Evolutionary conservation across 768 basidiomycete genomes (phyloP), one percentile per base, ranked within the genome.

Genomic region (Lentinula sp.): DNA sequence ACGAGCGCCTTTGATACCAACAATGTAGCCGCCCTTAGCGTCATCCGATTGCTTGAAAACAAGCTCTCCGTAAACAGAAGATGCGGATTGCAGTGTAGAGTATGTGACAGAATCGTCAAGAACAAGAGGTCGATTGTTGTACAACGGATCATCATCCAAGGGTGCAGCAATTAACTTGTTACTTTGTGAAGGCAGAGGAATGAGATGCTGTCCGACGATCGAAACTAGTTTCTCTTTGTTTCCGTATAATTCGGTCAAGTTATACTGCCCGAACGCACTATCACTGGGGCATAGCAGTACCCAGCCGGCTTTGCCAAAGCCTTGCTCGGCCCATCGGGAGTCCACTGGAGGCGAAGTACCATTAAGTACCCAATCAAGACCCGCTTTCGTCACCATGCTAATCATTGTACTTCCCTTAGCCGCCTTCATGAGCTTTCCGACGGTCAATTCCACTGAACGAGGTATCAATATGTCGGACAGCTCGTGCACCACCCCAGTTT

Each of bases 241-340:
- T 32, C 79, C 80, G 63, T 86, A 87, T 23, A 94, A 72, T 61
- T 74, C 71, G 0, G 94, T 94, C 61, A 98, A 73, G 74, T 98
- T 95, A 71, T 90, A 74, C 20, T 82, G 76, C 70, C 93, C 88
- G 81, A 98, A 97, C 0, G 96, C 95, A 61, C 90, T 88, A 68
- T 99, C 97, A 6, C 86, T 85, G 3, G 97, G 97, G 65, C 91
- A 95, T 20, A 99, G 79, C 4, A 99, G 72, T 1, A 94, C 96
- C 88, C 95, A 98, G 3, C 88, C 86, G 8, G 72, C 73, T 28
- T 77, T 79, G 18, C 70, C 68, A n/a, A 81, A 66, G 49, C 74
- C 79, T 60, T 71, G 68, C 15, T 85, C 78, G 5, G 81, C 81
- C 86, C 87, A 91, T 10, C 74, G 76, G 9, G 88, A 87, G 58